phyloP scores from a whole-genome alignment of 1,284 basidiomycete genomes.

The Rhodotorula sp. region DNA sequence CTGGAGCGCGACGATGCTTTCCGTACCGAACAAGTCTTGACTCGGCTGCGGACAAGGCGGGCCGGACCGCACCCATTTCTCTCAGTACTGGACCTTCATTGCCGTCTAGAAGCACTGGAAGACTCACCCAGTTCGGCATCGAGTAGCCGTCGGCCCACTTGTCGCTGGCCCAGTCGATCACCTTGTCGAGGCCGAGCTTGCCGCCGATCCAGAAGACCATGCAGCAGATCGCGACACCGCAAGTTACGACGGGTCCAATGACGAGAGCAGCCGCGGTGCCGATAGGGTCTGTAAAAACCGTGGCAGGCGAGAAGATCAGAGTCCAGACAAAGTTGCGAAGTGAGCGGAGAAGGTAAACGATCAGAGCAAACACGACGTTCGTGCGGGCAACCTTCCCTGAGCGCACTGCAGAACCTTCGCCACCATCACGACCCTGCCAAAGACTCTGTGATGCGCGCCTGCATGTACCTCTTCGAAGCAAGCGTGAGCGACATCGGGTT shows the following conservation, averaged over 20 bases:
- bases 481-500: too few relatives aligned
- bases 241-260: slow-evolving; percentile 10
- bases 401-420: too few relatives aligned
- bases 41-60: slow-evolving; percentile 10
- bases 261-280: slow-evolving; percentile 1
- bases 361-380: slow-evolving; percentile 6
- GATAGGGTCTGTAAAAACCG: slow-evolving; percentile 21
- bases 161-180: slow-evolving; percentile 12
- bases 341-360: slow-evolving; percentile 1
- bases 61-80: neutral
- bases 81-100: neutral
- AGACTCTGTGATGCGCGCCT: too few relatives aligned
- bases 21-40: slow-evolving; percentile 16
- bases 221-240: neutral
- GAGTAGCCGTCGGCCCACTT: slow-evolving; percentile 14
- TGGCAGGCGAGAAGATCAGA: slow-evolving; percentile 20
- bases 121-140: slow-evolving; percentile 27
- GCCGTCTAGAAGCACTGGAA: too few relatives aligned
- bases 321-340: slow-evolving; percentile 5
- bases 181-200: neutral
- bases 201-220: slow-evolving; percentile 10
- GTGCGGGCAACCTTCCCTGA: neutral
- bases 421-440: too few relatives aligned
- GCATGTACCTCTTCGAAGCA: too few relatives aligned
- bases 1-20: slow-evolving; percentile 1